Conservation (phyloP, 129 eudicot genomes). For the Lactuca sativa region DNA sequence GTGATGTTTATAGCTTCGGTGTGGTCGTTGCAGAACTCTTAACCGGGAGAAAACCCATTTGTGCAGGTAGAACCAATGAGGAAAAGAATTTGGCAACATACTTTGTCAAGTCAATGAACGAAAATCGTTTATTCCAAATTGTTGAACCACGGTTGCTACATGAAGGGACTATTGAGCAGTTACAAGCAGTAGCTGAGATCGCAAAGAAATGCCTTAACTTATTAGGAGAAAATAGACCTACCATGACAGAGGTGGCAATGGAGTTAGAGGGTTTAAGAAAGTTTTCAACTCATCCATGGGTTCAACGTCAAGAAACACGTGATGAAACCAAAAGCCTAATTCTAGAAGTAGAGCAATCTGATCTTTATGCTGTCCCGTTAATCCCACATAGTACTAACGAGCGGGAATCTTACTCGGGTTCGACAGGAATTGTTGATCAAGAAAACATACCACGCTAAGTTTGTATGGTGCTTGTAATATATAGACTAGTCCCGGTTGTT, state of each 20-base stretch:
- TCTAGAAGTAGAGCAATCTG: slow-evolving; percentile 2
- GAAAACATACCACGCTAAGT: neutral
- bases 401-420: neutral
- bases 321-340: slow-evolving; percentile 26
- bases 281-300: slow-evolving; percentile 38
- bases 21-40: slow-evolving; percentile 53
- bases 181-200: slow-evolving; percentile 9
- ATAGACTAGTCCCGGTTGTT: too few species aligned
- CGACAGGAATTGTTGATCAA: neutral
- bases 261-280: slow-evolving; percentile 46
- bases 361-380: slow-evolving; percentile 28
- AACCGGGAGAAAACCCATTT: slow-evolving; percentile 41
- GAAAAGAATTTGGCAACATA: slow-evolving; percentile 7
- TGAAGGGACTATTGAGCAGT: slow-evolving; percentile 40
- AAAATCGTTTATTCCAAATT: slow-evolving; percentile 35
- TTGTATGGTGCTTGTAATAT: neutral
- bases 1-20: slow-evolving; percentile 62
- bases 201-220: neutral
- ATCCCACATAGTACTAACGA: slow-evolving; percentile 8
- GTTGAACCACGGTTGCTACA: slow-evolving; percentile 40
- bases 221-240: neutral
- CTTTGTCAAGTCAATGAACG: slow-evolving; percentile 38
- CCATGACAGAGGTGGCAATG: slow-evolving; percentile 54
- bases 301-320: slow-evolving; percentile 2
- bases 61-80: slow-evolving; percentile 20